A percentile compares a stretch with the other conserved stretches of the same genome.
phyloP scores from a whole-genome alignment of 805 yeast genomes.

The Metschnikowia continentalis region DNA sequence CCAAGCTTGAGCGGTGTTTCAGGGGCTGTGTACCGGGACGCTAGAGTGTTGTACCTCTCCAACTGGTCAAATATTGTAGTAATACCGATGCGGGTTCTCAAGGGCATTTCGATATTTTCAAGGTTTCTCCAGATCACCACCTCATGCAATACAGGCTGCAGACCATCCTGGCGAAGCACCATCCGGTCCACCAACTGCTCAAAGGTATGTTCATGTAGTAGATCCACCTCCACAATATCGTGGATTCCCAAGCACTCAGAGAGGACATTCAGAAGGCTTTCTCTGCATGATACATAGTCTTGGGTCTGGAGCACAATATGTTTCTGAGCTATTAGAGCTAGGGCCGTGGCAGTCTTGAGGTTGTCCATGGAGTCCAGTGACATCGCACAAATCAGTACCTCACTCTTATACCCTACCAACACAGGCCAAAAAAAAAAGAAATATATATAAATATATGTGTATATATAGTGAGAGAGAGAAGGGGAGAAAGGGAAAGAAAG shows the following conservation, averaged over 20 bases:
- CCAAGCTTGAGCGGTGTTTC: conserved; percentile 12
- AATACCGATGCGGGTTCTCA: conserved; percentile 5
- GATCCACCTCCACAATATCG: conserved; percentile 14
- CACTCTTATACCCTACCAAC: no score
- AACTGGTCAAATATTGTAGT: conserved; percentile 12
- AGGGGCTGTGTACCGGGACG: conserved; percentile 3
- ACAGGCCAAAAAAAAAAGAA: no score
- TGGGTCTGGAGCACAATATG: conserved; percentile 10
- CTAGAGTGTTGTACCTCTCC: conserved; percentile 12
- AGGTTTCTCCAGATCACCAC: conserved; percentile 17
- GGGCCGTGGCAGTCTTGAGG: conserved; percentile 13
- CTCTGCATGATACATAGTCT: conserved; percentile 7
- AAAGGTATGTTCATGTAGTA: conserved; percentile 8
- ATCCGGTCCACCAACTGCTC: conserved; percentile 7
- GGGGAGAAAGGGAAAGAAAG: no score
- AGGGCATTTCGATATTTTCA: conserved; percentile 7
- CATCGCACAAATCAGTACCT: background rate
- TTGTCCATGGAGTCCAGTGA: conserved; percentile 12
- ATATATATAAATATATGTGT: no score
- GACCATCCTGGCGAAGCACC: conserved; percentile 9
- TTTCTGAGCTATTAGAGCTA: conserved; percentile 12
- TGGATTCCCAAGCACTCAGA: conserved; percentile 1
- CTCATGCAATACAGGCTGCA: conserved; percentile 8
- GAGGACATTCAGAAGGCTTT: conserved; percentile 1
- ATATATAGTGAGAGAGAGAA: no score